Conservation (phyloP, 2,329 filamentous ascomycete species). For the Ilyonectria destructans region DNA sequence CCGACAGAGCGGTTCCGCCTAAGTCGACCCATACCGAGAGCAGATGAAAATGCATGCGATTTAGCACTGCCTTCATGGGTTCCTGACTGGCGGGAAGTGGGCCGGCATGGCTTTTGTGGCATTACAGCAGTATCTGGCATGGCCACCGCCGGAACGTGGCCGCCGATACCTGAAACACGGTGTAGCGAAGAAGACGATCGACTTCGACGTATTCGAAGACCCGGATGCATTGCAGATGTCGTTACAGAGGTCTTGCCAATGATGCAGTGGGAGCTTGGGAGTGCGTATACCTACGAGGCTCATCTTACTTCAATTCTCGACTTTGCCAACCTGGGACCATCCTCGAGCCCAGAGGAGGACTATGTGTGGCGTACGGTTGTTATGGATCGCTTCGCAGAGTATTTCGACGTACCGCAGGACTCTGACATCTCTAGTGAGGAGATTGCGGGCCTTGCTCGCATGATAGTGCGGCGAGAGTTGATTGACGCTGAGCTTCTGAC, state of each 20-base stretch:
- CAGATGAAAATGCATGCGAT: neutral
- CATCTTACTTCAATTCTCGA: slow-evolving; percentile 3
- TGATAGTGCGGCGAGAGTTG: neutral
- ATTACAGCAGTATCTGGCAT: neutral
- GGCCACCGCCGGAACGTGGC: neutral
- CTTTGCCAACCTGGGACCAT: slow-evolving; percentile 12
- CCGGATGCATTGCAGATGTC: slow-evolving; percentile 12
- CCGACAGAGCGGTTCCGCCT: slow-evolving; percentile 14
- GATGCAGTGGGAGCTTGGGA: neutral
- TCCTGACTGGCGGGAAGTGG: slow-evolving; percentile 31
- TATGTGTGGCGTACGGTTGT: no score
- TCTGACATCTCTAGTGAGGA: no score
- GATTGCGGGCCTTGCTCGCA: slow-evolving; percentile 1
- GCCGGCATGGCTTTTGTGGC: neutral
- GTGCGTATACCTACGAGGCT: neutral
- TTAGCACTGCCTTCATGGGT: slow-evolving; percentile 37
- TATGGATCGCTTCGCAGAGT: no score
- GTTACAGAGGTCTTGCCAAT: slow-evolving; percentile 17
- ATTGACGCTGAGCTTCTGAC: slow-evolving; percentile 1
- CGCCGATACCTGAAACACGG: neutral
- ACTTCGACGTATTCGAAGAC: neutral
- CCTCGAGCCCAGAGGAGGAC: slow-evolving; percentile 8
- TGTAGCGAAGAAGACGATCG: no score
- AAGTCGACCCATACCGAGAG: slow-evolving; percentile 28
- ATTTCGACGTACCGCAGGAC: no score